Conservation (phyloP, 805 yeast species). For the Yarrowia hollandica region DNA sequence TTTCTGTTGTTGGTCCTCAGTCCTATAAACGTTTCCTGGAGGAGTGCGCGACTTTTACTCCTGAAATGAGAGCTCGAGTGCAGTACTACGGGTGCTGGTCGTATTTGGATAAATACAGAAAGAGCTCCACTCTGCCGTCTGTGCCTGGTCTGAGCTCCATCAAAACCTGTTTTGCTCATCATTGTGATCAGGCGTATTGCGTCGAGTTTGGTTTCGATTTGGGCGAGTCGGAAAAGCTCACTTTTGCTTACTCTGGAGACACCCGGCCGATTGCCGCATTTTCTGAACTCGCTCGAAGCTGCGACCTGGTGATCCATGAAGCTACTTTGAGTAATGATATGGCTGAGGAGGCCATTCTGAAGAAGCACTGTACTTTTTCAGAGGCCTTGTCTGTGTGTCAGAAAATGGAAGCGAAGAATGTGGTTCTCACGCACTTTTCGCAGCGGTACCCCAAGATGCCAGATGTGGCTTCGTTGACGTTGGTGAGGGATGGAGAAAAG, state of each 20-base stretch:
- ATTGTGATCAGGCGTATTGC: slow-evolving; percentile 81
- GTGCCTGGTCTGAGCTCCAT: slow-evolving; percentile 38
- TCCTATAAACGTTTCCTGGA: slow-evolving; percentile 62
- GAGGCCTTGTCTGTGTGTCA: slow-evolving; percentile 77
- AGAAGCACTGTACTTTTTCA: slow-evolving; percentile 82
- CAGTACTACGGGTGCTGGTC: slow-evolving; percentile 62
- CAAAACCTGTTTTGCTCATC: slow-evolving; percentile 72
- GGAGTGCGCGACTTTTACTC: slow-evolving; percentile 54
- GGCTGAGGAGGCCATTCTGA: slow-evolving; percentile 71
- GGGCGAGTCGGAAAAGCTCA: slow-evolving; percentile 46
- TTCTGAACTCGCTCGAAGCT: slow-evolving; percentile 59
- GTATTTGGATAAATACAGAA: slow-evolving; percentile 41
- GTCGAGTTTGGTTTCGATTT: slow-evolving; percentile 42
- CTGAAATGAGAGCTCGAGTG: slow-evolving; percentile 42
- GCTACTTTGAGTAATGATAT: slow-evolving; percentile 85
- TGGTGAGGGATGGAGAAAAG: background rate
- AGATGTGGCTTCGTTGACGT: slow-evolving; percentile 27
- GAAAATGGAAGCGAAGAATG: slow-evolving; percentile 67
- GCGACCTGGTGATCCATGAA: slow-evolving; percentile 86
- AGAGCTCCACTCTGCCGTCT: background rate
- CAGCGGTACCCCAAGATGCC: slow-evolving; percentile 76
- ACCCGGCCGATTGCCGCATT: slow-evolving; percentile 78
- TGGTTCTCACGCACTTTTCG: slow-evolving; percentile 87
- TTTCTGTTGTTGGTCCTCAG: slow-evolving; percentile 74
- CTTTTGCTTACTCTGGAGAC: slow-evolving; percentile 89